phyloP scores from a whole-genome alignment of 176 grass and related monocot genomes.

The Triticum urartu region DNA sequence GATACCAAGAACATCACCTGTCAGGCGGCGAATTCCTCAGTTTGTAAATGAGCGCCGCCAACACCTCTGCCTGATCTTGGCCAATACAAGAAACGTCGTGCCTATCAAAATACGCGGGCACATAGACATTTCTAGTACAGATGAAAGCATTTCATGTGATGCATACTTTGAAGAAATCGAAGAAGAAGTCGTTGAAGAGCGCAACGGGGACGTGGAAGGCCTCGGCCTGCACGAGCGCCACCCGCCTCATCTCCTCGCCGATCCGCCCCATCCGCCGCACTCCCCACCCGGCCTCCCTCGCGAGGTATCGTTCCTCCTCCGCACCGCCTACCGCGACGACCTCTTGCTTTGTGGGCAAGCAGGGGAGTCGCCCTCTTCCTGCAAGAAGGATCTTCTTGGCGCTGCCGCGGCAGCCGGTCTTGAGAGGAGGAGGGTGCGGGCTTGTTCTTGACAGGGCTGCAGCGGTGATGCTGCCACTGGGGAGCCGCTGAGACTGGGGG shows the following conservation, averaged over 20 bases:
- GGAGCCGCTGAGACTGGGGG: not conserved
- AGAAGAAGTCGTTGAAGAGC: conserved; percentile 76
- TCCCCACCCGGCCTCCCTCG: conserved; percentile 61
- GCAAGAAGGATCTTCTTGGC: not conserved
- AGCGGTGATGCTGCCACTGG: not conserved
- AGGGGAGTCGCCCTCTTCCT: not conserved
- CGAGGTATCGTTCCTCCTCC: conserved; percentile 39
- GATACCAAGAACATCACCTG: conserved; percentile 49
- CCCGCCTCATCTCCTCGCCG: conserved; percentile 79
- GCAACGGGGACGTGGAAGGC: conserved; percentile 83
- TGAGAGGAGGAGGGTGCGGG: not conserved
- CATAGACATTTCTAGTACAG: not conserved
- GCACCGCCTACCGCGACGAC: conserved; percentile 1
- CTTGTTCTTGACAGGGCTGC: not conserved
- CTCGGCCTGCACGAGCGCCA: conserved; percentile 80
- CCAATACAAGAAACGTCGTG: conserved; percentile 15
- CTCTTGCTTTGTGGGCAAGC: conserved; percentile 43
- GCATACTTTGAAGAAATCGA: conserved; percentile 82
- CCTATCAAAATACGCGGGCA: conserved; percentile 1
- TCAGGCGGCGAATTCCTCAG: conserved; percentile 73
- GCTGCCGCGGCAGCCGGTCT: not conserved
- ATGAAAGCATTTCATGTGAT: not conserved
- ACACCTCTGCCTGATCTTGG: conserved; percentile 86
- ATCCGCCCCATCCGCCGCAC: conserved; percentile 65
- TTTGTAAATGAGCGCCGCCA: conserved; percentile 80